A percentile compares a stretch with the other conserved stretches of the same genome.
Conservation (phyloP, 108 stramenopile genomes). For the Fistulifera pelliculosa region DNA sequence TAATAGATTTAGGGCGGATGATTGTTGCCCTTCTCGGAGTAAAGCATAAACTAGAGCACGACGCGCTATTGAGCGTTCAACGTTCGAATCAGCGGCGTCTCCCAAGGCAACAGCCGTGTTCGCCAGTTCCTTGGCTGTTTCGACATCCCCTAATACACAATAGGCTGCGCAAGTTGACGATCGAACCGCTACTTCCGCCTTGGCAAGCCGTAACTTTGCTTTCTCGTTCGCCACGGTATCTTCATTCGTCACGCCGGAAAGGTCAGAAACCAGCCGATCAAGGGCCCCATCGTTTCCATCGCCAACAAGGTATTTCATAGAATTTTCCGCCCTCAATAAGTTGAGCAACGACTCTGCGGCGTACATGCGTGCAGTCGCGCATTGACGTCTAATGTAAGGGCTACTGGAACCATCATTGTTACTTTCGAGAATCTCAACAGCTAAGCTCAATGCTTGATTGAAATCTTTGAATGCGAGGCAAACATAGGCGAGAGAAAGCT, state of each 20-base stretch:
- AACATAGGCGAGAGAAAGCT: slow-evolving; percentile 46
- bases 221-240: neutral
- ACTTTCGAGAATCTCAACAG: neutral
- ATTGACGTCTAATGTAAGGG: slow-evolving; percentile 12
- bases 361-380: slow-evolving; percentile 56
- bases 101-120: slow-evolving; percentile 46
- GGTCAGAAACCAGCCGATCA: slow-evolving; percentile 38
- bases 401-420: neutral
- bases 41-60: slow-evolving; percentile 41
- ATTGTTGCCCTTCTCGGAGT: slow-evolving; percentile 38
- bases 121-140: slow-evolving; percentile 42
- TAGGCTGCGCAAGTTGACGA: slow-evolving; percentile 28
- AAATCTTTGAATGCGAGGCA: slow-evolving; percentile 42
- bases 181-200: slow-evolving; percentile 42
- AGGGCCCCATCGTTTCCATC: slow-evolving; percentile 34
- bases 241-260: slow-evolving; percentile 12
- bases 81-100: neutral
- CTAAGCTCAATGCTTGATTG: slow-evolving; percentile 23
- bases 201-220: slow-evolving; percentile 22
- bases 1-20: slow-evolving; percentile 29
- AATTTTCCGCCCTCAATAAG: slow-evolving; percentile 30
- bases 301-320: slow-evolving; percentile 41
- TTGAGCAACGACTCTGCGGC: slow-evolving; percentile 48
- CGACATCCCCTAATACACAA: slow-evolving; percentile 22
- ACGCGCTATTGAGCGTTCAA: slow-evolving; percentile 13